Evolutionary conservation across 306 rosid genomes (phyloP), one percentile per base, ranked within the genome.

Genomic region (Arachis hypogaea): DNA sequence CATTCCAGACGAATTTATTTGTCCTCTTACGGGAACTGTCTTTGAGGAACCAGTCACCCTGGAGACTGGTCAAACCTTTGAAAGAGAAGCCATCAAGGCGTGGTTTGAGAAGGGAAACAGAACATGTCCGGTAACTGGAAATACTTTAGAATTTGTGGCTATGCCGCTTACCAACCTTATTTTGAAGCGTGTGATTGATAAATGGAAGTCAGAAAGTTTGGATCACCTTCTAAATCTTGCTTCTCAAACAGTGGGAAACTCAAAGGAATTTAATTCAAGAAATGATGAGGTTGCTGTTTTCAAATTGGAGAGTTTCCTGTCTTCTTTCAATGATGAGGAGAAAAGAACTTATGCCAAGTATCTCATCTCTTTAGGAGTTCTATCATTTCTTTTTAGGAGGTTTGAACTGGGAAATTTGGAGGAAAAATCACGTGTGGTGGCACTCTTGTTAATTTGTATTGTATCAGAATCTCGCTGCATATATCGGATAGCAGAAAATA

Each of bases 61-160:
- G 77, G 93, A 90, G 83, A 87, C 92, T 40, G 96, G 97, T 14
- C 86, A 90, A 81, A 93, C 95, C 63, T 93, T 85, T 73, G 97
- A 93, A 79, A 78, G 73, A 65, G 74, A 72, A 30, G 92, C 96
- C 63, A 85, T 90, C 59, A 80, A 80, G 81, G 78, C 84, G 66
- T 90, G 98, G 98, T 85, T 93, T 79, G 84, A 82, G 73, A 81
- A 84, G 78, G 96, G 97, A 77, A 88, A 88, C 74, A 80, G 58
- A 82, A 83, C 88, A 63, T 90, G 98, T 60, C 98, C 97, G 0
- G 82, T 87, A 29, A 90, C 97, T 46, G 92, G 93, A 78, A 87
- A 77, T 66, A 16, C 66, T 58, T 84, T 90, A 83, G 87, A 85
- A 66, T 81, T 74, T 70, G 56, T 77, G 36, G 64, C 68, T 16